Percentiles rank a stretch among this genome's conserved stretches.
Conservation (phyloP, 2,329 filamentous ascomycete genomes). For the Ceratocystis albifundus region DNA sequence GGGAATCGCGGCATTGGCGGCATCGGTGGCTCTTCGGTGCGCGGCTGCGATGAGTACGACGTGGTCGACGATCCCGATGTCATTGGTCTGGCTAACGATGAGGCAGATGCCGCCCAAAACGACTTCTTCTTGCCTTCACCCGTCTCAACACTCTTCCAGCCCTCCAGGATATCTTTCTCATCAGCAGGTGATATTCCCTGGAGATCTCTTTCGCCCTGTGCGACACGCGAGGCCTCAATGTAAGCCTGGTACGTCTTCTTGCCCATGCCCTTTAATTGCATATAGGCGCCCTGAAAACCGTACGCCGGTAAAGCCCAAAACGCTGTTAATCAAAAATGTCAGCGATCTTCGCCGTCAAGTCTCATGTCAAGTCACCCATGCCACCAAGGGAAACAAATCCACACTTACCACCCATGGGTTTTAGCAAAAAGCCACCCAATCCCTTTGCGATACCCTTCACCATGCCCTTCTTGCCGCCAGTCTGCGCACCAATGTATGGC, state of each 20-base stretch:
- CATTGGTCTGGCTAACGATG: not conserved
- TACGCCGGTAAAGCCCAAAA: constrained; percentile 49
- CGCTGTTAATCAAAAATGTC: constrained; percentile 13
- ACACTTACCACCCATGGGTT: constrained; percentile 60
- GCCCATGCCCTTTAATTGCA: constrained; percentile 60
- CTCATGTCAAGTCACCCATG: not conserved
- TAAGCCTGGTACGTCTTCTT: constrained; percentile 64
- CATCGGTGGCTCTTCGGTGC: not conserved
- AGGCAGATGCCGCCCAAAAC: not conserved
- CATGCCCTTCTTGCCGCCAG: constrained; percentile 46
- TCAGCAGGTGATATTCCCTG: constrained; percentile 45
- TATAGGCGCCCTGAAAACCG: constrained; percentile 69
- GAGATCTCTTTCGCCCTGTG: constrained; percentile 61
- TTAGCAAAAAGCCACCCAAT: constrained; percentile 67
- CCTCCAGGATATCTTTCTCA: constrained; percentile 48
- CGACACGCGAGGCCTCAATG: constrained; percentile 63
- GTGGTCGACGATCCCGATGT: not conserved
- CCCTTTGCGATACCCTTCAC: constrained; percentile 74
- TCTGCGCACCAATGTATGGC: constrained; percentile 49
- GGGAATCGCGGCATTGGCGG: not conserved
- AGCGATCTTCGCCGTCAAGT: not conserved
- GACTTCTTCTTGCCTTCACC: constrained; percentile 30
- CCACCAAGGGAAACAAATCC: not conserved
- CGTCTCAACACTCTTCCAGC: constrained; percentile 51
- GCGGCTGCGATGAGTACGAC: not conserved